Base-by-base conservation (phyloP, 495 filamentous ascomycete genomes). In the Penicillium odoratum region DNA sequence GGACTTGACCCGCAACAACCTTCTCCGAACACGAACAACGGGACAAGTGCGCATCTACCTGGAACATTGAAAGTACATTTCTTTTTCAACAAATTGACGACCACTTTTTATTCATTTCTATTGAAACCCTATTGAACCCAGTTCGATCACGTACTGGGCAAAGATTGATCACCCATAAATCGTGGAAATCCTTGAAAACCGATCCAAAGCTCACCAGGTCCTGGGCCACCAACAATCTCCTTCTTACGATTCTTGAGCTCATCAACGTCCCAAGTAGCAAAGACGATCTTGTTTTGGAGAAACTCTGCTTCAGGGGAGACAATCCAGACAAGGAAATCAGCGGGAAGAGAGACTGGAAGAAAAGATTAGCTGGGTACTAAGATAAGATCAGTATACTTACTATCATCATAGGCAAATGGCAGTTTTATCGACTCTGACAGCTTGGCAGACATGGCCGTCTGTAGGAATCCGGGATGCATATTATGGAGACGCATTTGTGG, bases 171-270 rank as follows among this genome's bases (percentile, higher is more conserved):
- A 50, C 18, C 54, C 47, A 63, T 56, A 57, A 57, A 66, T 33
- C 63, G 63, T 36, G 63, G 63, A 31, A 63, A 66, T 48, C 63
- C 63, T 49, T 56, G 52, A 50, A 51, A 63, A 21, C 63, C 63
- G 16, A 66, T 42, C 53, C 60, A 51, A 15, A 66, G 60, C 51
- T 66, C 63, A 49, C 63, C 65, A 52, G 67, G 62, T 44, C 57
- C 55, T 3, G 57, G 33, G 33, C 33, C 33, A 36, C 33, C 33
- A 36, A 36, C 1, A 36, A 77, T 79, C 34, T 68, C 65, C 10
- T 76, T 72, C 55, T 88, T 69, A 79, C 84, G 88, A n/a, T 68
- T 72, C 62, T 77, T 75, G 26, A 81, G 78, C 60, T 85, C 85
- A 6, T 69, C 65, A 62, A 76, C 77, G 33, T 84, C 81, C 80